A percentile compares a stretch with the other conserved stretches of the same genome.
phyloP scores from a whole-genome alignment of 306 rosid species.

The Cucumis cinereus region DNA sequence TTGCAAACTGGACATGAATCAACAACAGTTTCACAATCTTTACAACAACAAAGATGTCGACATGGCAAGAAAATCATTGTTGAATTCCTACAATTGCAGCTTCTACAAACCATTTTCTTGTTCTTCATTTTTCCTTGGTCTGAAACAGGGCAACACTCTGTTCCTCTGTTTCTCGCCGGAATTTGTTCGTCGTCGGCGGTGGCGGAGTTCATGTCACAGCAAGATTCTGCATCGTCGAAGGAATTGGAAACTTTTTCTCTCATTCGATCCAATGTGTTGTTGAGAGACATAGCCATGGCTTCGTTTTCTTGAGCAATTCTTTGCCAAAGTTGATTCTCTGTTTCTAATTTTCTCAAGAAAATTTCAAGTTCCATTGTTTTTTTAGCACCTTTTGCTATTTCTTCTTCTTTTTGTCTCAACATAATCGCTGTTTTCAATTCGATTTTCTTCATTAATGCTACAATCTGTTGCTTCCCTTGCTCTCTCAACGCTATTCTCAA shows the following conservation, averaged over 20 bases:
- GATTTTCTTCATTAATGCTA: slow-evolving; percentile 18
- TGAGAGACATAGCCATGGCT: slow-evolving; percentile 30
- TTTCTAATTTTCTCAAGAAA: slow-evolving; percentile 33
- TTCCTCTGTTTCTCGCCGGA: slow-evolving; percentile 15
- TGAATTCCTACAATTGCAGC: slow-evolving; percentile 32
- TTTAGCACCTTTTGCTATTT: slow-evolving; percentile 28
- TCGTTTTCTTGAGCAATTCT: slow-evolving; percentile 45
- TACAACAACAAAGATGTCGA: slow-evolving; percentile 75
- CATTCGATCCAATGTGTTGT: slow-evolving; percentile 40
- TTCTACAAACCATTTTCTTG: slow-evolving; percentile 25
- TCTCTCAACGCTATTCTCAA: slow-evolving; percentile 32
- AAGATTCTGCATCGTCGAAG: slow-evolving; percentile 43
- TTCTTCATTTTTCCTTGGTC: neutral
- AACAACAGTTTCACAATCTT: slow-evolving; percentile 42
- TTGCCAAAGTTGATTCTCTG: slow-evolving; percentile 49
- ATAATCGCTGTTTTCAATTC: slow-evolving; percentile 19
- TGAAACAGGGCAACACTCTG: slow-evolving; percentile 1
- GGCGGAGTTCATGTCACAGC: slow-evolving; percentile 22
- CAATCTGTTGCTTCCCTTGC: slow-evolving; percentile 36
- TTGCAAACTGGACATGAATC: slow-evolving; percentile 62
- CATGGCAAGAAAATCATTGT: slow-evolving; percentile 63
- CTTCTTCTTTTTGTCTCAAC: slow-evolving; percentile 40
- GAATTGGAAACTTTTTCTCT: slow-evolving; percentile 22
- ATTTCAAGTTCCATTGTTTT: slow-evolving; percentile 41
- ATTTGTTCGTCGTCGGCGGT: neutral